Conservation (phyloP, 116 monocot species). For the Trichopus zeylanicus region DNA sequence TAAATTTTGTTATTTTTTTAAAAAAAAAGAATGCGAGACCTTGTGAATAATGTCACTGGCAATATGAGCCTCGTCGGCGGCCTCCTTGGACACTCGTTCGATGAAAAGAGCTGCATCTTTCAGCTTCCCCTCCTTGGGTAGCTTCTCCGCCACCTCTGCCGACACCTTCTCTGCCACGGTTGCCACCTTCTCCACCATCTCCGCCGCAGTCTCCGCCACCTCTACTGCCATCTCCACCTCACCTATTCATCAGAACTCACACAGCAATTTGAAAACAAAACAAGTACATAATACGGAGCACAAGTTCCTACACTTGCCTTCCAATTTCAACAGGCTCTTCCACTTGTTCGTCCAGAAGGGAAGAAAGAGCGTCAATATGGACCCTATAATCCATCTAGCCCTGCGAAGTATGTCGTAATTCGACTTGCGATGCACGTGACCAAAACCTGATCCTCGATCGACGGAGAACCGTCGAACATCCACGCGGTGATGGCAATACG, state of each 20-base stretch:
- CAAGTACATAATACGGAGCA: neutral
- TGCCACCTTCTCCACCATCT: conserved; percentile 35
- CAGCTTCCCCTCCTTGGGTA: conserved; percentile 25
- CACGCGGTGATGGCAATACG: neutral
- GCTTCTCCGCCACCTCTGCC: conserved; percentile 21
- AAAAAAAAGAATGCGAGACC: conserved; percentile 2
- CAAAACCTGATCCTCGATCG: neutral
- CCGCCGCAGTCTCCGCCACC: conserved; percentile 33
- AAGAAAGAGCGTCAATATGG: neutral
- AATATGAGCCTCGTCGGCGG: conserved; percentile 28
- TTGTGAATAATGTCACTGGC: conserved; percentile 37
- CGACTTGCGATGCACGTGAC: neutral
- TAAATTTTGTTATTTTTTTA: too few species aligned
- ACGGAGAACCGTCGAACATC: neutral
- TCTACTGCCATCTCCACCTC: conserved; percentile 39
- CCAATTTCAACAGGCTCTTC: conserved; percentile 6
- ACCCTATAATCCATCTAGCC: conserved; percentile 3
- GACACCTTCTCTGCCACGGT: conserved; percentile 26
- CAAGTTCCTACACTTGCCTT: neutral
- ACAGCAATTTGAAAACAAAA: neutral
- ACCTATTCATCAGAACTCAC: neutral
- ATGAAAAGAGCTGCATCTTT: conserved; percentile 14
- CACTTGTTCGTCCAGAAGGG: conserved; percentile 4
- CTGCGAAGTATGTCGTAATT: neutral
- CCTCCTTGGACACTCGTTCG: conserved; percentile 22